Evolutionary conservation across 2,329 filamentous ascomycete genomes (phyloP).

Genomic region (Diaporthe aspalathi): DNA sequence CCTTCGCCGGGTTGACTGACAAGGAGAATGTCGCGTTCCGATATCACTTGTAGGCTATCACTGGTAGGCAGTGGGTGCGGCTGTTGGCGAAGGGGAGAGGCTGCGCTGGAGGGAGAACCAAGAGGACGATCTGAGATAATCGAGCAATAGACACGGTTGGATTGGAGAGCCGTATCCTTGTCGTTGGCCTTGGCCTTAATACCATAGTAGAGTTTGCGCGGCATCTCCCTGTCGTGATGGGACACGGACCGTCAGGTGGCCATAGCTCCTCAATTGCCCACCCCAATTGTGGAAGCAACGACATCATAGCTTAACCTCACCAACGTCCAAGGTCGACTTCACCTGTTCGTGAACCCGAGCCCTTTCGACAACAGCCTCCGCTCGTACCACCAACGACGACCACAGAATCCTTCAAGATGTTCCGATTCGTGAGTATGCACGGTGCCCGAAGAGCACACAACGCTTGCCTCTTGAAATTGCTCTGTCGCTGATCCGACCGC

Average conservation of each 20-base stretch:
- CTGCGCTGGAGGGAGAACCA: too few species aligned
- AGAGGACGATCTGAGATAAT: too few species aligned
- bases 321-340: conserved; percentile 20
- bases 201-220: not conserved
- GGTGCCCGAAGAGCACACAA: not conserved
- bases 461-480: conserved; percentile 15
- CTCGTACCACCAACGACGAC: conserved; percentile 12
- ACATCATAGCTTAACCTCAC: conserved; percentile 24
- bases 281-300: conserved; percentile 13
- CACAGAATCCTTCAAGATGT: conserved; percentile 51
- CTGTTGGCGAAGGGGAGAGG: too few species aligned
- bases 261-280: conserved; percentile 21
- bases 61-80: too few species aligned
- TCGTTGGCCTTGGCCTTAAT: too few species aligned
- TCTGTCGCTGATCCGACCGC: not conserved
- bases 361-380: not conserved
- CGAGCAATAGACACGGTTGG: too few species aligned
- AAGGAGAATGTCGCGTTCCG: conserved; percentile 10
- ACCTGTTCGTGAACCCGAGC: not conserved
- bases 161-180: too few species aligned
- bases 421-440: conserved; percentile 56
- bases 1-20: conserved; percentile 13
- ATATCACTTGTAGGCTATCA: conserved; percentile 1
- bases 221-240: not conserved
- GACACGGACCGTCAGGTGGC: not conserved